phyloP scores from a whole-genome alignment of 257 asterid genomes.

The Paulownia fortunei region DNA sequence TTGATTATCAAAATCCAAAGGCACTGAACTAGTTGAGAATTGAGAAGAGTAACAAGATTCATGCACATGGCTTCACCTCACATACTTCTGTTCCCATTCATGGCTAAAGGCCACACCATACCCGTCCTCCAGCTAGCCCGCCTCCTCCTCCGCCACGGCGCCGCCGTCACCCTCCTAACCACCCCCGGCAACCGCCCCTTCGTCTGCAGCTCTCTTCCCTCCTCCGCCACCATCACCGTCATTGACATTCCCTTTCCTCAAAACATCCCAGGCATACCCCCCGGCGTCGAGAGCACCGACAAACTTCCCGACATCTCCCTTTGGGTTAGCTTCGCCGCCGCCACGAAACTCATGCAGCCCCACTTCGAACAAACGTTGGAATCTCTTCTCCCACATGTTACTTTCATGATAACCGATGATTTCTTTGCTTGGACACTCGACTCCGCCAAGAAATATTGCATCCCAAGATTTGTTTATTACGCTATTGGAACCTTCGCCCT shows the following conservation, averaged over 20 bases:
- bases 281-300: constrained; percentile 53
- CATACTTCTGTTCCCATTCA: constrained; percentile 53
- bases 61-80: constrained; percentile 36
- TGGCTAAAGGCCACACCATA: constrained; percentile 65
- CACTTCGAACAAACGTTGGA: constrained; percentile 40
- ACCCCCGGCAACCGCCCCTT: constrained; percentile 53
- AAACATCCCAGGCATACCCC: constrained; percentile 43
- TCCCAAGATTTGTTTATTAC: constrained; percentile 43
- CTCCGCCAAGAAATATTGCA: constrained; percentile 38
- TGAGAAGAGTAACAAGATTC: not conserved
- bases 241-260: constrained; percentile 51
- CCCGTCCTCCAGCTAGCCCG: constrained; percentile 52
- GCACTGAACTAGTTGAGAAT: no score
- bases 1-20: no score
- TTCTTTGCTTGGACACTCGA: constrained; percentile 56
- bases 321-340: constrained; percentile 24
- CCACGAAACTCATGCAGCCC: constrained; percentile 48
- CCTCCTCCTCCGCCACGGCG: constrained; percentile 43
- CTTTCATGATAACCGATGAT: constrained; percentile 51
- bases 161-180: constrained; percentile 50
- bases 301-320: constrained; percentile 52
- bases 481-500: constrained; percentile 31
- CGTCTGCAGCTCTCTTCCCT: constrained; percentile 41
- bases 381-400: constrained; percentile 15
- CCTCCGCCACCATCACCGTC: constrained; percentile 4